phyloP scores from a whole-genome alignment of 2,329 filamentous ascomycete genomes.

The Ophiosphaerella narmari region DNA sequence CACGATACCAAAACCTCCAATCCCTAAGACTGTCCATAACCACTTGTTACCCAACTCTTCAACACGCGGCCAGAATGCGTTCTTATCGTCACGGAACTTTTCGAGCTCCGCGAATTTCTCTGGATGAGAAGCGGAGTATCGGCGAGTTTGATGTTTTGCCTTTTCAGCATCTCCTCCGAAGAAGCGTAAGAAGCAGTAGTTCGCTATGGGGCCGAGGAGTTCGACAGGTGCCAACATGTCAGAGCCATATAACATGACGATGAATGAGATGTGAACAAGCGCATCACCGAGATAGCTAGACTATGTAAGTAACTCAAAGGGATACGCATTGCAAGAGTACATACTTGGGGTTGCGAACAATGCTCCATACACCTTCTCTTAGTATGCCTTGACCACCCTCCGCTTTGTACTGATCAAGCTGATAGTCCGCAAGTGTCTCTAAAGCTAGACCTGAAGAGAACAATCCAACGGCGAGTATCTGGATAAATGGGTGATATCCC shows the following conservation, averaged over 20 bases:
- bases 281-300: constrained; percentile 64
- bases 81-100: constrained; percentile 59
- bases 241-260: constrained; percentile 60
- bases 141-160: constrained; percentile 57
- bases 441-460: constrained; percentile 62
- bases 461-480: constrained; percentile 55
- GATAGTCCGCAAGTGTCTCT: constrained; percentile 62
- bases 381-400: constrained; percentile 51
- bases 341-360: constrained; percentile 66
- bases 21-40: constrained; percentile 58
- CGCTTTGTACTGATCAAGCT: constrained; percentile 58
- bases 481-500: constrained; percentile 44
- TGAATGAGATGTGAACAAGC: constrained; percentile 64
- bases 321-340: constrained; percentile 25
- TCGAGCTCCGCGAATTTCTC: constrained; percentile 60
- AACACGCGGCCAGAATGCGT: constrained; percentile 63
- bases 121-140: constrained; percentile 57
- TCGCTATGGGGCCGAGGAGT: constrained; percentile 60
- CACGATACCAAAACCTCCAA: constrained; percentile 55
- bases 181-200: constrained; percentile 63
- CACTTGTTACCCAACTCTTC: constrained; percentile 60
- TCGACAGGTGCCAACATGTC: constrained; percentile 61
- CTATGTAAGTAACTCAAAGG: constrained; percentile 1
- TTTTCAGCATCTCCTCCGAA: constrained; percentile 62
- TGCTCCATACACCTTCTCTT: constrained; percentile 64